Evolutionary conservation across 352 stramenopile species (phyloP).

Genomic region (Globisporangium radiosum): DNA sequence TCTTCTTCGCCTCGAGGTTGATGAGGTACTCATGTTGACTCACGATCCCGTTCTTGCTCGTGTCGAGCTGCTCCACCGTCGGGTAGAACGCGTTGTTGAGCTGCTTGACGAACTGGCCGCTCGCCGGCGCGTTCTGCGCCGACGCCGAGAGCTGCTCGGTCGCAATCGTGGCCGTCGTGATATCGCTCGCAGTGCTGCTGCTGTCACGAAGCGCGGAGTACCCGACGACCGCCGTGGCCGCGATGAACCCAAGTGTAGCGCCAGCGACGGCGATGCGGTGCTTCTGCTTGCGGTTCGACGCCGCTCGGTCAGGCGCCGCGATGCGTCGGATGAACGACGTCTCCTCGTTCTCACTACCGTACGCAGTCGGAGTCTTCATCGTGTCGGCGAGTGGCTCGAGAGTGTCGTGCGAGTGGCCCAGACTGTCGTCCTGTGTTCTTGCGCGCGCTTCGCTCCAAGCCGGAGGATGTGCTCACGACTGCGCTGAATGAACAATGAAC

Average conservation of each 20-base stretch:
- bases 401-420: too few species aligned
- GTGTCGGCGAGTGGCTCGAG: neutral
- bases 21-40: slow-evolving; percentile 30
- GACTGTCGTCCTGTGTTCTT: neutral
- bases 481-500: slow-evolving; percentile 34
- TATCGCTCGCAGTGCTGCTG: neutral
- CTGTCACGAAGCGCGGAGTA: slow-evolving; percentile 27
- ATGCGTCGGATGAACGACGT: slow-evolving; percentile 51
- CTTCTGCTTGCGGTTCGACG: slow-evolving; percentile 24
- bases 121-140: slow-evolving; percentile 13
- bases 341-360: slow-evolving; percentile 57
- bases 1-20: slow-evolving; percentile 20
- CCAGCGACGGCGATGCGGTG: slow-evolving; percentile 36
- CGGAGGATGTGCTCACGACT: slow-evolving; percentile 18
- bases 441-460: neutral
- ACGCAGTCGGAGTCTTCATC: slow-evolving; percentile 49
- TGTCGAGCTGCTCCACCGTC: slow-evolving; percentile 27
- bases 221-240: slow-evolving; percentile 28
- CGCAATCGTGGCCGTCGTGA: slow-evolving; percentile 4
- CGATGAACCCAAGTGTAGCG: slow-evolving; percentile 30
- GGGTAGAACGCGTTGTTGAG: slow-evolving; percentile 37
- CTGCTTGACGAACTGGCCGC: slow-evolving; percentile 24
- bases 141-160: slow-evolving; percentile 25
- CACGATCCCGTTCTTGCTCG: slow-evolving; percentile 24
- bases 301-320: slow-evolving; percentile 28